phyloP scores from a whole-genome alignment of 768 basidiomycete species.

The Mycena filopes region DNA sequence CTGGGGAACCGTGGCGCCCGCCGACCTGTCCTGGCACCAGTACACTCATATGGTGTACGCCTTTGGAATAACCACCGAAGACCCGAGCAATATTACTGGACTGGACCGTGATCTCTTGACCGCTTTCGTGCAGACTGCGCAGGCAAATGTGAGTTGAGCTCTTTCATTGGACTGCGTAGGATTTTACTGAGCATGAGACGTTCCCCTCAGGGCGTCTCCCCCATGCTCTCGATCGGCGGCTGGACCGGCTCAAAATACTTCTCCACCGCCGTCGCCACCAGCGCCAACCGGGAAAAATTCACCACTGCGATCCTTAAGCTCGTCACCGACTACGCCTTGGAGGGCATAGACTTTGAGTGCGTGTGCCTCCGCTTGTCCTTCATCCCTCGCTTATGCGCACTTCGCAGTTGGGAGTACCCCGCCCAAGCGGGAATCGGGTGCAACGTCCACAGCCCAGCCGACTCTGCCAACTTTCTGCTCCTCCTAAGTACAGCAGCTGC shows the following conservation, averaged over 20 bases:
- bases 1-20: slow-evolving; percentile 52
- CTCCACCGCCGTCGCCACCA: slow-evolving; percentile 66
- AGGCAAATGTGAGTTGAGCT: slow-evolving; percentile 49
- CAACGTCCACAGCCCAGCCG: slow-evolving; percentile 68
- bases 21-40: slow-evolving; percentile 57
- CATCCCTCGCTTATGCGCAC: neutral
- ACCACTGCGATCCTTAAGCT: slow-evolving; percentile 62
- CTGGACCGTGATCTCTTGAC: slow-evolving; percentile 59
- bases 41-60: slow-evolving; percentile 67
- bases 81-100: slow-evolving; percentile 43
- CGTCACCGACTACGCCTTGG: slow-evolving; percentile 58
- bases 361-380: slow-evolving; percentile 42
- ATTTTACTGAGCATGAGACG: slow-evolving; percentile 26
- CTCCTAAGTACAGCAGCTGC: slow-evolving; percentile 81
- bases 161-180: slow-evolving; percentile 34
- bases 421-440: slow-evolving; percentile 73
- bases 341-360: slow-evolving; percentile 73
- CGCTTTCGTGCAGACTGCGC: slow-evolving; percentile 62
- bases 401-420: slow-evolving; percentile 86
- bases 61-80: slow-evolving; percentile 59
- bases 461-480: slow-evolving; percentile 81
- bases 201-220: slow-evolving; percentile 58
- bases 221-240: slow-evolving; percentile 70
- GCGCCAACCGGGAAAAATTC: slow-evolving; percentile 65
- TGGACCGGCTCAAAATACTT: slow-evolving; percentile 74